Evolutionary conservation across 352 stramenopile genomes (phyloP), one percentile per base, ranked within the genome.

Genomic region (Globisporangium barbulae): DNA sequence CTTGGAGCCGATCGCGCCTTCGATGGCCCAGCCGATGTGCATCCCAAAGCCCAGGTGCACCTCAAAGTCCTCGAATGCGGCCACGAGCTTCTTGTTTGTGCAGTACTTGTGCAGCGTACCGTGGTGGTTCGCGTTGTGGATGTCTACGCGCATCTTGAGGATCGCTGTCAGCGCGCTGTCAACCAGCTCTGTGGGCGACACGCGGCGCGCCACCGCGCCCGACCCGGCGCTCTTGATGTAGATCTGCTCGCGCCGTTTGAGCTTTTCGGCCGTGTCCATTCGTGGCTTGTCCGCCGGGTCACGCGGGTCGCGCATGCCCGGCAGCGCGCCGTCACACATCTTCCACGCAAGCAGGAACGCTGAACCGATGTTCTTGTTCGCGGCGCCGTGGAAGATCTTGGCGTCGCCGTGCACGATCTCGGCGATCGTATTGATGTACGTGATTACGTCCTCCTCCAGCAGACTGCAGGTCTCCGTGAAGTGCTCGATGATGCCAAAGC

Each of bases 11-110:
- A 99, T 98, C 1, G 97, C 96, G 28, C 97, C 97, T 79, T 99
- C 97, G 45, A 99, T 99, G 0, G 97, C 97, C 97, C 97, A 99
- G 15, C 97, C 97, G 19, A 98, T 91, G 69, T 99, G 97, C 54
- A 99, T 78, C 0, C 97, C 97, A 77, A 99, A 99, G 59, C 97
- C 94, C 56, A 99, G 74, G 59, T 97, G 85, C 3, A 99, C 91
- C 33, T 96, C 86, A 70, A 98, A 98, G 63, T 88, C 79, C 35
- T 90, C 90, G 61, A 97, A 97, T 7, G 84, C 83, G 1, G 84
- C 79, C 10, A 89, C 67, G 30, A 97, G 75, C 44, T 91, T 93
- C 6, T 77, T 78, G 64, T 97, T 89, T 41, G 70, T 89, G 63
- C 87, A 94, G 70, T 93, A 97, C 57, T 89, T 88, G 67, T 87